Conservation (phyloP, 805 yeast species). For the Komagataella pastoris region DNA sequence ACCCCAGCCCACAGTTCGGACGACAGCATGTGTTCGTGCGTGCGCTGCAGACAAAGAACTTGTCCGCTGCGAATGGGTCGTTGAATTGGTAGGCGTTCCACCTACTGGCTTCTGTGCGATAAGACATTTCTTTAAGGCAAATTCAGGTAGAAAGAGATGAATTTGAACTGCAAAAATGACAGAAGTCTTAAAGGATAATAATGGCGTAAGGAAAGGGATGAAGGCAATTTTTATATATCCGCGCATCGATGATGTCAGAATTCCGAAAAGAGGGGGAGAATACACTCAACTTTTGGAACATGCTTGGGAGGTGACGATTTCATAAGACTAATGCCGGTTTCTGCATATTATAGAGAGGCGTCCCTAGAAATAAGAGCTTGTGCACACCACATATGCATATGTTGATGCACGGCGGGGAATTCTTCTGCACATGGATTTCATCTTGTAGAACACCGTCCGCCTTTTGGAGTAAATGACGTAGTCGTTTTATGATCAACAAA, state of each 20-base stretch:
- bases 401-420: background rate
- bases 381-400: background rate
- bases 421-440: background rate
- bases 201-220: background rate
- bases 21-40: slow-evolving; percentile 37
- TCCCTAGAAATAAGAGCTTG: background rate
- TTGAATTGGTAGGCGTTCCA: slow-evolving; percentile 55
- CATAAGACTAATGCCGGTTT: background rate
- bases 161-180: background rate
- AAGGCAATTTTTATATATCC: background rate
- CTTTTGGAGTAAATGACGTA: background rate
- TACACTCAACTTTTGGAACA: background rate
- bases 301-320: background rate
- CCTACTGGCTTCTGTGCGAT: slow-evolving; percentile 29
- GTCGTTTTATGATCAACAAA: background rate
- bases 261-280: background rate
- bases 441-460: background rate
- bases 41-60: slow-evolving; percentile 39
- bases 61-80: slow-evolving; percentile 52
- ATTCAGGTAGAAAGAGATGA: background rate
- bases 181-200: background rate
- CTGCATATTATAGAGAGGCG: background rate
- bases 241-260: background rate
- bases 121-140: slow-evolving; percentile 16
- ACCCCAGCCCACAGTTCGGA: slow-evolving; percentile 48